Evolutionary conservation across 148 eudicot genomes (phyloP).

Genomic region (Spergularia bocconei): DNA sequence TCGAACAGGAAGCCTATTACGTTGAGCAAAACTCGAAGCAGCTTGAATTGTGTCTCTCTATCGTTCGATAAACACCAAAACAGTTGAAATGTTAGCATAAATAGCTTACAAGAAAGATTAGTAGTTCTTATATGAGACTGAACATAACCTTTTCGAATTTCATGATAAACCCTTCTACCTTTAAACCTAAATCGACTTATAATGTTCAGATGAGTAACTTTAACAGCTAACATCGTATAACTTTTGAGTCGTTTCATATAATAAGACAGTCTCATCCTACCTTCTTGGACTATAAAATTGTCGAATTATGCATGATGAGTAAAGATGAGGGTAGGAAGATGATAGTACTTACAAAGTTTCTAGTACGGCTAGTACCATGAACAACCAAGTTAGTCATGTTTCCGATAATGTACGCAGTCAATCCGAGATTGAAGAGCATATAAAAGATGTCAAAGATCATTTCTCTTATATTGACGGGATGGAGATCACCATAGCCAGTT

Average conservation of each 20-base stretch:
- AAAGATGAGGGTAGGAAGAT: background rate
- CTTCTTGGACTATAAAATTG: background rate
- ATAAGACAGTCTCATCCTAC: too few species aligned
- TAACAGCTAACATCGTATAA: background rate
- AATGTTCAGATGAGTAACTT: too few species aligned
- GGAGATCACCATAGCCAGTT: constrained; percentile 84
- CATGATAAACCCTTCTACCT: too few species aligned
- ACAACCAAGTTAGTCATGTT: constrained; percentile 95
- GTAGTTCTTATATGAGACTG: too few species aligned
- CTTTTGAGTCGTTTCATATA: too few species aligned
- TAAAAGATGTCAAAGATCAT: constrained; percentile 65
- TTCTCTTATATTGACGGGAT: constrained; percentile 63
- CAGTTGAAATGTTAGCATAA: background rate
- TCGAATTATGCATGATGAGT: background rate
- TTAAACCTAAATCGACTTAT: too few species aligned
- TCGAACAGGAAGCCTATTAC: constrained; percentile 65
- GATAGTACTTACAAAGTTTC: constrained; percentile 60
- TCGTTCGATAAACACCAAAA: constrained; percentile 1
- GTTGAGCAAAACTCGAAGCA: constrained; percentile 70
- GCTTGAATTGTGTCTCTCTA: constrained; percentile 81
- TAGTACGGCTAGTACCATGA: constrained; percentile 64
- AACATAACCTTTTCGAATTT: too few species aligned
- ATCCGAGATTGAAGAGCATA: constrained; percentile 82
- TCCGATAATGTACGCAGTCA: constrained; percentile 77
- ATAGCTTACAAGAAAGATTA: too few species aligned